These are phyloP conservation scores for Fraxinus floribunda DNA, from an alignment of 305 asterid genomes.

Conservation along the genomic window DNA sequence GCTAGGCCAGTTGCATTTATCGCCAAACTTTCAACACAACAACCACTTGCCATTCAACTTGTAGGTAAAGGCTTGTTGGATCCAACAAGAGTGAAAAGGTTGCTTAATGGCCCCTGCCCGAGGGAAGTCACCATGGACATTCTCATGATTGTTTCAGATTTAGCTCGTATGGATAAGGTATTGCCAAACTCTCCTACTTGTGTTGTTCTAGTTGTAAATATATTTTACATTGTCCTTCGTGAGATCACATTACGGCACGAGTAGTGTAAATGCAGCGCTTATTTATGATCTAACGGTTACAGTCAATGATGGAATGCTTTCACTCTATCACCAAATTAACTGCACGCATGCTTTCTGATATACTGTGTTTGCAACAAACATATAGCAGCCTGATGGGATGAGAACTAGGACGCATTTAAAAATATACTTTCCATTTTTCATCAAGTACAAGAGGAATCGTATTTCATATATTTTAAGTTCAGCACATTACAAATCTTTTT, in stretches of 20 bases:
- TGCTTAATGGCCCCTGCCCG: conserved; percentile 71
- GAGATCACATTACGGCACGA: background rate
- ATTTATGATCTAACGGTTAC: background rate
- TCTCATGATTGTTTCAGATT: conserved; percentile 94
- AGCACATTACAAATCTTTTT: background rate
- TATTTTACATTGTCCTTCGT: background rate
- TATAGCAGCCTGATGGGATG: background rate
- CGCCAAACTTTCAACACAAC: conserved; percentile 80
- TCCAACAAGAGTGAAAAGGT: conserved; percentile 65
- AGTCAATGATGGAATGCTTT: conserved; percentile 6
- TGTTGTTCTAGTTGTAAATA: conserved; percentile 1
- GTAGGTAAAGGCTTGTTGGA: conserved; percentile 80
- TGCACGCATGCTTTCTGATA: background rate
- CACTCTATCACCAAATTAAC: background rate
- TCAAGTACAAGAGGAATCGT: background rate
- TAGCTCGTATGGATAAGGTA: conserved; percentile 99
- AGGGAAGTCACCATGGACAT: conserved; percentile 81
- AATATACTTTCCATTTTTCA: background rate
- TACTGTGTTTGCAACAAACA: background rate
- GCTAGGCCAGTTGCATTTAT: conserved; percentile 88
- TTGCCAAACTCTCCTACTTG: conserved; percentile 19
- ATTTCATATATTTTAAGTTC: background rate
- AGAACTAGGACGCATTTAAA: background rate
- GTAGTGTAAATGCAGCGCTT: conserved; percentile 7
- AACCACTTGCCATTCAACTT: conserved; percentile 84